These are phyloP conservation scores for Lanmaoa rubissima DNA, from an alignment of 768 basidiomycete species.

Conservation along the genomic window DNA sequence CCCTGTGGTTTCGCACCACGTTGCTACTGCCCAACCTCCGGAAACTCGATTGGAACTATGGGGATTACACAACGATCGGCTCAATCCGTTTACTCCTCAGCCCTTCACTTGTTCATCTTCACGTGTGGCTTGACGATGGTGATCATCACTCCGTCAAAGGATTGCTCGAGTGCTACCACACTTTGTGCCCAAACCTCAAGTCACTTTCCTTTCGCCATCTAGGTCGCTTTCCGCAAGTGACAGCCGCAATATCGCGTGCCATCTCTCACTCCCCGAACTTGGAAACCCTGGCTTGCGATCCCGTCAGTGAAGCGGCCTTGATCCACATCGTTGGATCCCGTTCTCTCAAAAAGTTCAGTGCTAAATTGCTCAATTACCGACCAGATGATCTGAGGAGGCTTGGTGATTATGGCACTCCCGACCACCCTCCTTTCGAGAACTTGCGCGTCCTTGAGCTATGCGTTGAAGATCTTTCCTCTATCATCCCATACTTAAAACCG, in stretches of 20 bases:
- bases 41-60: background rate
- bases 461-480: slow-evolving; percentile 1
- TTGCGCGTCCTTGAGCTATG: slow-evolving; percentile 1
- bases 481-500: slow-evolving; percentile 4
- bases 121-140: background rate
- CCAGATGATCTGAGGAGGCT: background rate
- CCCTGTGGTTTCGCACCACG: background rate
- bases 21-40: slow-evolving; percentile 12
- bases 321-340: background rate
- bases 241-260: slow-evolving; percentile 1
- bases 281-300: background rate
- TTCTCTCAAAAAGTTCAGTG: background rate
- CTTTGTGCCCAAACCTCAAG: slow-evolving; percentile 7
- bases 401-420: background rate
- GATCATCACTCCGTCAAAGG: background rate
- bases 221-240: background rate
- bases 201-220: background rate
- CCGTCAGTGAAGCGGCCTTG: slow-evolving; percentile 1
- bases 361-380: background rate
- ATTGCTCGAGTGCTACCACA: slow-evolving; percentile 5
- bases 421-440: slow-evolving; percentile 4
- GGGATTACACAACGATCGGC: background rate
- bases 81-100: slow-evolving; percentile 9
- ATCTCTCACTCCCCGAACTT: slow-evolving; percentile 1
- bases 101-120: slow-evolving; percentile 6